Evolutionary conservation across 225 moss, liverwort and hornwort species (phyloP), one percentile per base, ranked within the genome.

Genomic region (Marchantia polymorpha): DNA sequence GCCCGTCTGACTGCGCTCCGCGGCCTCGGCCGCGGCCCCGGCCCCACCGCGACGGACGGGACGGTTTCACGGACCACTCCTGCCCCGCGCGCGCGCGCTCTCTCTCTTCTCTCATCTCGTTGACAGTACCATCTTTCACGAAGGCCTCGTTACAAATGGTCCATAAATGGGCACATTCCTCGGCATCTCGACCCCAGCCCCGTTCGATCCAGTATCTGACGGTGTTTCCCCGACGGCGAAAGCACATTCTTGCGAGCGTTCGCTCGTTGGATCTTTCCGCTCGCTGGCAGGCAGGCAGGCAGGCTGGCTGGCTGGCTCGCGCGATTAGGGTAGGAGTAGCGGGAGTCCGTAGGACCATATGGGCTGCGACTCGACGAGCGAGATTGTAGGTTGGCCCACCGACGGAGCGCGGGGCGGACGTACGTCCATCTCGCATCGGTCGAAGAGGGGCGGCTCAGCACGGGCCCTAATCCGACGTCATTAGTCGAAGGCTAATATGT

Each of bases 31-130:
- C 30, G 29, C 7, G 68, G 39, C 39, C 67, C 46, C 69, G 69
- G 69, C 46, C 69, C 69, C 69, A 69, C 69, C 69, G 39, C 69
- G 69, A 47, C 69, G 69, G 69, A 69, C 69, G 26, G 69, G 69
- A 69, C 69, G 26, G 65, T 65, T 65, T 65, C 26, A 65, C 29
- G 27, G 65, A 65, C 26, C 65, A 27, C 65, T 26, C 64, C 64
- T 23, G 23, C 39, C 39, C 5, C 39, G 2, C 39, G 3, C 39
- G 2, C 39, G 2, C 39, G 2, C 59, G 17, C 65, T 65, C 65
- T 29, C 65, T 65, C 23, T 23, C 23, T 6, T 61, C 30, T 2
- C 39, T 39, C n/a, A n/a, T n/a, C n/a, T n/a, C n/a, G 19, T 48
- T 69, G 39, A 39, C 69, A 69, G 46, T 69, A 46, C 69, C 46